These are phyloP conservation scores for Fusarium fracticaudum DNA, from an alignment of 2,329 filamentous ascomycete genomes.

Conservation along the genomic window DNA sequence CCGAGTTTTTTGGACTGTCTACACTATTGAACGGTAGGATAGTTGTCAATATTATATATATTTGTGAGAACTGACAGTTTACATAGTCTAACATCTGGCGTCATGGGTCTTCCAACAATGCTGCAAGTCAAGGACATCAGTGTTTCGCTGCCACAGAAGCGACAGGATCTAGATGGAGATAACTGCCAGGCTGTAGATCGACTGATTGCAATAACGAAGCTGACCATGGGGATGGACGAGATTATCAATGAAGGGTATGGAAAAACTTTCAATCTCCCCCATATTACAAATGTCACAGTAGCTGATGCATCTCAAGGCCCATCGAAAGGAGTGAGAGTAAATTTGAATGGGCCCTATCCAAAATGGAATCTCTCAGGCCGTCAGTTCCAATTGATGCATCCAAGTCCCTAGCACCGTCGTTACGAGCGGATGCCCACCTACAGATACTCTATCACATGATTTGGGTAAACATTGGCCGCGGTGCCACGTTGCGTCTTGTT, in stretches of 20 bases:
- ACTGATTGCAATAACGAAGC: background rate
- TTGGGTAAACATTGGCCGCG: background rate
- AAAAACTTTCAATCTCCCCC: background rate
- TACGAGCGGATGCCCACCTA: background rate
- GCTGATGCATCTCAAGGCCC: background rate
- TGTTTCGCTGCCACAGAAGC: background rate
- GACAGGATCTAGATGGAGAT: background rate
- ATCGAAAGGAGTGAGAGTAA: background rate
- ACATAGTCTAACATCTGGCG: background rate
- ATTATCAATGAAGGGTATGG: background rate
- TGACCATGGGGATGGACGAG: background rate
- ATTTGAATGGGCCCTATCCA: background rate
- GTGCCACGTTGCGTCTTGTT: background rate
- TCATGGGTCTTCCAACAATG: background rate
- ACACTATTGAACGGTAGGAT: background rate
- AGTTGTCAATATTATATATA: background rate
- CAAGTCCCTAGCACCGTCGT: background rate
- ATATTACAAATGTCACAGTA: background rate
- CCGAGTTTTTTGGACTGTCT: background rate
- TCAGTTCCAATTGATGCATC: too few species aligned
- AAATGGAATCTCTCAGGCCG: background rate
- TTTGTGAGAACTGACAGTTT: background rate
- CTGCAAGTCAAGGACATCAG: background rate
- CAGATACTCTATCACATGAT: background rate
- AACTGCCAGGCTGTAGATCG: background rate